A percentile compares a stretch with the other conserved stretches of the same genome.
Evolutionary conservation across 2,329 filamentous ascomycete species (phyloP).

Genomic region (Claviceps africana): DNA sequence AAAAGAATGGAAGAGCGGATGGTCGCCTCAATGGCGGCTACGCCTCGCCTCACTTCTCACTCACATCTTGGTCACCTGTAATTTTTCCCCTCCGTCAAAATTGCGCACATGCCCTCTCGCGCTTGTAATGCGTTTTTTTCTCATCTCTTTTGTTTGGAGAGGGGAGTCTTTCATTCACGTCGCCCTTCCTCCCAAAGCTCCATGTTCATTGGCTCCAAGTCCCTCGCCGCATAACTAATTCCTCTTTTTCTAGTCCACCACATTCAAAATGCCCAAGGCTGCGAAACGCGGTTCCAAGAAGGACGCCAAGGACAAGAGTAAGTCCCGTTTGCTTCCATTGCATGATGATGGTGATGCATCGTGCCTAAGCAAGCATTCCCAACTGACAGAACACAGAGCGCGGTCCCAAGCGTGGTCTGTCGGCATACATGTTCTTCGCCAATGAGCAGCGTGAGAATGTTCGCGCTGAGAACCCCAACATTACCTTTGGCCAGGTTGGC

Average conservation of each 20-base stretch:
- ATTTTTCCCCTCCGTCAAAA: constrained; percentile 1
- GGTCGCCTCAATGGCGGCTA: too few relatives aligned
- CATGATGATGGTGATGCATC: neutral
- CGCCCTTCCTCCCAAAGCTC: too few relatives aligned
- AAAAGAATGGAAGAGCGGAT: too few relatives aligned
- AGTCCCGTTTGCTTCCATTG: constrained; percentile 18
- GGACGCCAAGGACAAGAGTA: constrained; percentile 47
- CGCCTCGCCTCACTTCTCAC: too few relatives aligned
- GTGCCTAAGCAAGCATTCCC: neutral
- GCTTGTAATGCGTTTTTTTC: too few relatives aligned
- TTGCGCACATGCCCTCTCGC: neutral
- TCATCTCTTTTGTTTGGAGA: too few relatives aligned
- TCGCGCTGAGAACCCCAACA: constrained; percentile 93
- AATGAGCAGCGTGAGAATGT: constrained; percentile 98
- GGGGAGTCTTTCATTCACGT: too few relatives aligned
- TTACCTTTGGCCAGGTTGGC: constrained; percentile 96
- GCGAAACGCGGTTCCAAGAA: constrained; percentile 40
- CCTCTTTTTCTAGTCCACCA: constrained; percentile 12
- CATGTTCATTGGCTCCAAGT: neutral
- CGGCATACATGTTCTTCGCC: constrained; percentile 99
- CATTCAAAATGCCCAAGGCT: constrained; percentile 44
- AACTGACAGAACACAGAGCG: constrained; percentile 21
- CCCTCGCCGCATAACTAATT: constrained; percentile 6
- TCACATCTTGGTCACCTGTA: too few relatives aligned
- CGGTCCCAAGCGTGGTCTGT: constrained; percentile 96